These are phyloP conservation scores for Podospora pseudopauciseta DNA, from an alignment of 495 filamentous ascomycete species.

Conservation along the genomic window DNA sequence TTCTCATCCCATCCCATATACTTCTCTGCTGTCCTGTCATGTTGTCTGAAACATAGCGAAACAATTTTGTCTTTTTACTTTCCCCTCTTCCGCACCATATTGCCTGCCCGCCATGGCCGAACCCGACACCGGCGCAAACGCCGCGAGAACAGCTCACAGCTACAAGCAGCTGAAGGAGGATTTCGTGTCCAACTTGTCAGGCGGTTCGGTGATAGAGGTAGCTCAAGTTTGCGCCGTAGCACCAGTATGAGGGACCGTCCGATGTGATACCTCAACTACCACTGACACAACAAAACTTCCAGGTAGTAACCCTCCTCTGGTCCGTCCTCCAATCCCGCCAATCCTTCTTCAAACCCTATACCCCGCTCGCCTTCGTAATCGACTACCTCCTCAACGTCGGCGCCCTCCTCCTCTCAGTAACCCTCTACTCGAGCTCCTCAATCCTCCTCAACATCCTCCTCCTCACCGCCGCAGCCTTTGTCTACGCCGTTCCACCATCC, in stretches of 20 bases:
- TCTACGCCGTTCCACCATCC: conserved; percentile 59
- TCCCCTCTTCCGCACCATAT: conserved; percentile 1
- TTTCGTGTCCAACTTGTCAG: conserved; percentile 90
- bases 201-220: conserved; percentile 79
- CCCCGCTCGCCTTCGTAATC: conserved; percentile 58
- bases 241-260: conserved; percentile 57
- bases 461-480: conserved; percentile 60
- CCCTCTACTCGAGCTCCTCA: conserved; percentile 75
- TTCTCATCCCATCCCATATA: background rate
- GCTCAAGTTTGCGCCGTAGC: conserved; percentile 78
- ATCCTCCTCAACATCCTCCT: conserved; percentile 73
- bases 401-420: conserved; percentile 77
- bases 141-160: conserved; percentile 39
- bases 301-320: conserved; percentile 84
- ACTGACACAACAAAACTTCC: conserved; percentile 10
- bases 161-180: conserved; percentile 92
- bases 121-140: conserved; percentile 15
- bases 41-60: background rate
- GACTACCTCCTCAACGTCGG: conserved; percentile 87
- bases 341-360: conserved; percentile 76
- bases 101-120: conserved; percentile 29
- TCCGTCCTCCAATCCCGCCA: conserved; percentile 84
- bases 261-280: conserved; percentile 8
- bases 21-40: background rate
- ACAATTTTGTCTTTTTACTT: background rate